Evolutionary conservation across 306 rosid genomes (phyloP).

Genomic region (Acacia acuminata): DNA sequence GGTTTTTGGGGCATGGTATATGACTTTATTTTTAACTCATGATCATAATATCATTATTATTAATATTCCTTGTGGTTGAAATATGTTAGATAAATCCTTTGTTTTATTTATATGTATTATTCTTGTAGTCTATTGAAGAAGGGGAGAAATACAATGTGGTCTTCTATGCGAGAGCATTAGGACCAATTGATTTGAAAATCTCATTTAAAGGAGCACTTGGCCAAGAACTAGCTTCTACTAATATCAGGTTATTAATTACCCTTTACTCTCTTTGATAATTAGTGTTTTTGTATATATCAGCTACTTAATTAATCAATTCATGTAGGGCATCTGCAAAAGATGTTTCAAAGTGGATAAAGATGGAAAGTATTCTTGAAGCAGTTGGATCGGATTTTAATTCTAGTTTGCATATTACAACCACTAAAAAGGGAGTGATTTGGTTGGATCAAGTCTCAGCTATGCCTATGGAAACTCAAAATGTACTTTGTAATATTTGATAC

Average conservation of each 20-base stretch:
- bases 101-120: background rate
- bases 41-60: background rate
- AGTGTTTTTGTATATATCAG: background rate
- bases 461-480: slow-evolving; percentile 39
- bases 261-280: background rate
- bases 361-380: slow-evolving; percentile 23
- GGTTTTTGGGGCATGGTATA: slow-evolving; percentile 75
- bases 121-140: slow-evolving; percentile 48
- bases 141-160: slow-evolving; percentile 31
- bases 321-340: slow-evolving; percentile 50
- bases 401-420: slow-evolving; percentile 33
- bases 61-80: background rate
- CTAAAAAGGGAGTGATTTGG: slow-evolving; percentile 36
- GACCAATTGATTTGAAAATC: background rate
- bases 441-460: slow-evolving; percentile 27
- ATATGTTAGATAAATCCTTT: background rate
- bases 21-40: background rate
- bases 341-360: slow-evolving; percentile 34
- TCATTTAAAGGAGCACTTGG: background rate
- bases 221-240: slow-evolving; percentile 42
- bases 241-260: slow-evolving; percentile 35
- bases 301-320: background rate
- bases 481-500: background rate
- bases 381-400: slow-evolving; percentile 17
- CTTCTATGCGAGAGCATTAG: background rate